Evolutionary conservation across 768 basidiomycete genomes (phyloP).

Genomic region (Collybia mongolica): DNA sequence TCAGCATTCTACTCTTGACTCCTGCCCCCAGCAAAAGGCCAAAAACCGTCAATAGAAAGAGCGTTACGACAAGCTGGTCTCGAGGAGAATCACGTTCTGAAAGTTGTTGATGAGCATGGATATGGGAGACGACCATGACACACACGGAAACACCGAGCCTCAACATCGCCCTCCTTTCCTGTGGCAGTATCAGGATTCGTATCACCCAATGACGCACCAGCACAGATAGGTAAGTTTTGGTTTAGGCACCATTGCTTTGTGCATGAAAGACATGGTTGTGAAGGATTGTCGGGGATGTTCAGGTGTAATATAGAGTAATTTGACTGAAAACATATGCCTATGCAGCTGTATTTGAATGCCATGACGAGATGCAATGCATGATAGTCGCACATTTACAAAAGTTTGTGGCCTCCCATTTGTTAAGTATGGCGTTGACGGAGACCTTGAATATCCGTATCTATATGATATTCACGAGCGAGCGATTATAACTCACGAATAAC

Average conservation of each 20-base stretch:
- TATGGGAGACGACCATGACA: constrained; percentile 5
- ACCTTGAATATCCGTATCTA: constrained; percentile 12
- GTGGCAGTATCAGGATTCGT: constrained; percentile 91
- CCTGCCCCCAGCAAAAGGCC: constrained; percentile 84
- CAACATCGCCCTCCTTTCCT: constrained; percentile 93
- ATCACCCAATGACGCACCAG: constrained; percentile 79
- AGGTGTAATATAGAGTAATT: constrained; percentile 87
- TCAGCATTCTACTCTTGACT: constrained; percentile 78
- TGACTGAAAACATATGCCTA: constrained; percentile 88
- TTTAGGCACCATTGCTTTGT: constrained; percentile 96
- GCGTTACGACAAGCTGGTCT: constrained; percentile 89
- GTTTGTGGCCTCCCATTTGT: constrained; percentile 87
- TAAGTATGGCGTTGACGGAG: constrained; percentile 41
- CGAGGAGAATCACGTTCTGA: constrained; percentile 93
- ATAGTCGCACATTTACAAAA: constrained; percentile 78
- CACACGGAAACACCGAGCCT: constrained; percentile 94
- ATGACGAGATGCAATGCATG: not conserved
- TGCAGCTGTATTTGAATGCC: constrained; percentile 1
- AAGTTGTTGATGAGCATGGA: constrained; percentile 14
- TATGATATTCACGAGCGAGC: not conserved
- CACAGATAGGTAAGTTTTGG: constrained; percentile 84
- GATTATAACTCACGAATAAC: constrained; percentile 19
- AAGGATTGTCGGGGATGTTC: constrained; percentile 77
- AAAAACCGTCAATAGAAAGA: constrained; percentile 86
- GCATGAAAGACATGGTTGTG: constrained; percentile 89